Base-by-base conservation (phyloP, 2,329 filamentous ascomycete genomes). In the Arthrobotrys musiformis region DNA sequence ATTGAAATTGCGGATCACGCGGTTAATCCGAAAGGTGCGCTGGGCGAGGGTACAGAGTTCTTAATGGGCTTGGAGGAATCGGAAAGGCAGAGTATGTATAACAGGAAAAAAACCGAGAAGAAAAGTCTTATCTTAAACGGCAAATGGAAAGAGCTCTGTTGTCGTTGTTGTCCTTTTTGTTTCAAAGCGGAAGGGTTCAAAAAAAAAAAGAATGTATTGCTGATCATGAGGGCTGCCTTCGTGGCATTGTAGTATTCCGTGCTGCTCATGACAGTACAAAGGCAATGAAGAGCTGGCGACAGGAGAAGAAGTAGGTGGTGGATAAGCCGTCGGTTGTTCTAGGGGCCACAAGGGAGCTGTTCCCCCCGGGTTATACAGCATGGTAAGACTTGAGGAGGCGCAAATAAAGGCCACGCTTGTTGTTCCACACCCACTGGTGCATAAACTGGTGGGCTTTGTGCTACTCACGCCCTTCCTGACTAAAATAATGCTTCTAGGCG, bases 1-100 rank as follows among this genome's bases (percentile, higher is more conserved):
- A 88, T 89, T 1, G 93, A 96, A 79, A 92, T 98, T 61, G 92
- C 92, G 4, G 89, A 98, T 82, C 93, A 97, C 82, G 94, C 94
- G 1, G 90, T 94, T 80, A 97, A 97, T 84, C 91, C 91, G 2
- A 89, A 91, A 8, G 90, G 91, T 13, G 90, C 90, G 9, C 84
- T 89, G 44, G 87, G 88, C 2, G 88, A 89, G 58, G 86, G 80
- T 28, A 86, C 90, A 1, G 94, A 97, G 80, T 98, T 98, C 81
- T 85, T 97, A 81, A 87, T 92, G 30, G 93, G 94, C 0, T 84
- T 99, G 69, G 95, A 98, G 81, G 94, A 98, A 85, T 93, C 90
- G 83, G 95, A 99, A 85, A 88, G 94, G 80, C 88, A 87, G 75
- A 81, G 88, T 90, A 62, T 48, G 73, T 70, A 48, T 58, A 58